These are phyloP conservation scores for Obelidium mucronatum DNA, from an alignment of 192 early-diverging fungal genomes.

Conservation along the genomic window DNA sequence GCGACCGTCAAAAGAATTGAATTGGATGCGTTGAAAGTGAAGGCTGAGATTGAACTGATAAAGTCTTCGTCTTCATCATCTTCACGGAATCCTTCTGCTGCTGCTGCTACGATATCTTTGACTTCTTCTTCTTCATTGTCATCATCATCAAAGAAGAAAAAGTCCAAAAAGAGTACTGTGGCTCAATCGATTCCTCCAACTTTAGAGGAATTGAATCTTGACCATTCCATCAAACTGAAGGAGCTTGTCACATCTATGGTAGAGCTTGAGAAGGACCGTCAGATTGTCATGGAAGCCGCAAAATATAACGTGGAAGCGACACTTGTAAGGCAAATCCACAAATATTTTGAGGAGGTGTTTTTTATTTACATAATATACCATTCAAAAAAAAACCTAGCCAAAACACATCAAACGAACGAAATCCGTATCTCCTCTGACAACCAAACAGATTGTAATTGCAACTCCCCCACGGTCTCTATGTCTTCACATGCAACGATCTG, in stretches of 20 bases:
- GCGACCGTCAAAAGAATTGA: conserved; percentile 50
- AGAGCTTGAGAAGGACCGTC: conserved; percentile 23
- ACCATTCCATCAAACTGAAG: no score
- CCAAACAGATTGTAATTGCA: conserved; percentile 87
- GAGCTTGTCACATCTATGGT: background rate
- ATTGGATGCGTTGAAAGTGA: conserved; percentile 20
- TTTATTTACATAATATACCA: conserved; percentile 1
- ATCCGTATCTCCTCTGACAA: conserved; percentile 45
- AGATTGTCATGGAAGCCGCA: conserved; percentile 25
- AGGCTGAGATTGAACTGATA: conserved; percentile 6
- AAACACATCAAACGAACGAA: conserved; percentile 4
- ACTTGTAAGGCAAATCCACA: no score
- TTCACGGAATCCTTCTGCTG: background rate
- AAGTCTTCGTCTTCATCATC: no score
- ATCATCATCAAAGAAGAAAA: conserved; percentile 18
- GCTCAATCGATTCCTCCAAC: no score
- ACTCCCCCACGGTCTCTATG: conserved; percentile 81
- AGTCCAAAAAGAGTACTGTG: no score
- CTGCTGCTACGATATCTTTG: background rate
- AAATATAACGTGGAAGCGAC: conserved; percentile 41
- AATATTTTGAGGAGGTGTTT: background rate
- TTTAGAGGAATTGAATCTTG: no score
- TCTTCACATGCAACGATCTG: conserved; percentile 86
- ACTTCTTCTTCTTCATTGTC: background rate
- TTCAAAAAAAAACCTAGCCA: conserved; percentile 24